These are phyloP conservation scores for Haematococcus lacustris DNA, from an alignment of 139 green algal genomes.

Conservation along the genomic window DNA sequence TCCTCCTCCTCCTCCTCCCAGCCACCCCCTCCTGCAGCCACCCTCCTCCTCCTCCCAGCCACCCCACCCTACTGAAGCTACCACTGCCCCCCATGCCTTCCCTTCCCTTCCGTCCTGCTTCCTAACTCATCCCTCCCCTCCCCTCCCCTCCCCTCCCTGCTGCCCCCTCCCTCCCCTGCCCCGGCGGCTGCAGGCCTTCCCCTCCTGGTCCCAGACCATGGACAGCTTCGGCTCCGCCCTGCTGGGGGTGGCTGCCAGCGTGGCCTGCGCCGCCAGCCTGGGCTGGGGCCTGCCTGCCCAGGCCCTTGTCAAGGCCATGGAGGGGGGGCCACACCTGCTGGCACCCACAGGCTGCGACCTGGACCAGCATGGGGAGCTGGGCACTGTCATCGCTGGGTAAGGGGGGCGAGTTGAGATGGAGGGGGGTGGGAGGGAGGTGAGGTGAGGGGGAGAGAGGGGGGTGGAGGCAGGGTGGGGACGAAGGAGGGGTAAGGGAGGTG, in stretches of 20 bases:
- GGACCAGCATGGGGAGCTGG: slow-evolving; percentile 32
- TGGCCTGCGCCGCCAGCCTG: slow-evolving; percentile 42
- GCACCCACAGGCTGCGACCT: slow-evolving; percentile 83
- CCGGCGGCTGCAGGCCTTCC: slow-evolving; percentile 55
- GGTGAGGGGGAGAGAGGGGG: neutral
- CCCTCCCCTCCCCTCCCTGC: too few relatives aligned
- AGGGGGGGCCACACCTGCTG: slow-evolving; percentile 78
- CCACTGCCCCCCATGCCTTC: too few relatives aligned
- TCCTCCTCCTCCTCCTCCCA: too few relatives aligned
- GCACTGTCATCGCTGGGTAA: slow-evolving; percentile 56
- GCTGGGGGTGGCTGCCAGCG: slow-evolving; percentile 34
- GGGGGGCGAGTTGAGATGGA: neutral
- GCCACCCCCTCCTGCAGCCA: too few relatives aligned
- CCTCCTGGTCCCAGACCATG: slow-evolving; percentile 72
- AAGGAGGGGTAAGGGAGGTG: neutral
- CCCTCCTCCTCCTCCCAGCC: too few relatives aligned
- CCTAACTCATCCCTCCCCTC: too few relatives aligned
- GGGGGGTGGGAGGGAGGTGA: neutral
- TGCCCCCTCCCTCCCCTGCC: too few relatives aligned
- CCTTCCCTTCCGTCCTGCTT: too few relatives aligned
- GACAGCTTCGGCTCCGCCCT: slow-evolving; percentile 75
- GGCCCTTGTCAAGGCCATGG: slow-evolving; percentile 68
- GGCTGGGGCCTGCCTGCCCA: slow-evolving; percentile 63
- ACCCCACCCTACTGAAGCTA: too few relatives aligned
- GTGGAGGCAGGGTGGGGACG: neutral